Base-by-base conservation (phyloP, 1,139 yeast genomes). In the Candida sp. region DNA sequence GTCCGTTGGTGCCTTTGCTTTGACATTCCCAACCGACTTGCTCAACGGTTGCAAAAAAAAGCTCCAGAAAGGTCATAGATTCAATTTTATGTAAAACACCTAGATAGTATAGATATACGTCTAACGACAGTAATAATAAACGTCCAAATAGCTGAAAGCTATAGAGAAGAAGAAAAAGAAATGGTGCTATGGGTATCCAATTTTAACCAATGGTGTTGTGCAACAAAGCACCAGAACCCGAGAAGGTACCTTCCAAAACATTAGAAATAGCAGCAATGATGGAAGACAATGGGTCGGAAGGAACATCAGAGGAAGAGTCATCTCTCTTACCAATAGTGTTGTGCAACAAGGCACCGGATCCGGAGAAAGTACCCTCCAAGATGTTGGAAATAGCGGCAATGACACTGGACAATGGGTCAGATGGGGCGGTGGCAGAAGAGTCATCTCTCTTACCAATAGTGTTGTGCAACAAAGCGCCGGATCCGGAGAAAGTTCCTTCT, bases 201-300 rank as follows among this genome's bases (percentile, higher is more conserved):
- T 11, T 38, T 44, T 44, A 31, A 44, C 47, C 47, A 35, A 44
- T 31, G 12, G 33, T 22, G 35, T 46, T 46, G 33, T 39, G 44
- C n/a, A 32, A 31, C 31, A 40, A 25, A 12, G 39, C 30, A 39
- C 48, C 48, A 26, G 44, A 12, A 8, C 26, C 37, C 7, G 34
- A 8, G 12, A 39, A 39, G 3, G 37, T 11, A 38, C 38, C 44
- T 45, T 37, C 48, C 12, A 33, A 28, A 5, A 46, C 12, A 9
- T 35, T 44, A 9, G 45, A 42, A 22, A 42, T n/a, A 22, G 27
- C 27, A 39, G 33, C 33, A 28, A 42, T 46, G 28, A 42, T 25
- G 23, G 25, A 6, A n/a, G 45, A 42, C n/a, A 42, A 31, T 22
- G 30, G 28, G 12, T 42, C 45, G 9, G 45, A 9, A 32, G 45